Base-by-base conservation (phyloP, 2,329 filamentous ascomycete genomes). In the Fonsecaea multimorphosa region DNA sequence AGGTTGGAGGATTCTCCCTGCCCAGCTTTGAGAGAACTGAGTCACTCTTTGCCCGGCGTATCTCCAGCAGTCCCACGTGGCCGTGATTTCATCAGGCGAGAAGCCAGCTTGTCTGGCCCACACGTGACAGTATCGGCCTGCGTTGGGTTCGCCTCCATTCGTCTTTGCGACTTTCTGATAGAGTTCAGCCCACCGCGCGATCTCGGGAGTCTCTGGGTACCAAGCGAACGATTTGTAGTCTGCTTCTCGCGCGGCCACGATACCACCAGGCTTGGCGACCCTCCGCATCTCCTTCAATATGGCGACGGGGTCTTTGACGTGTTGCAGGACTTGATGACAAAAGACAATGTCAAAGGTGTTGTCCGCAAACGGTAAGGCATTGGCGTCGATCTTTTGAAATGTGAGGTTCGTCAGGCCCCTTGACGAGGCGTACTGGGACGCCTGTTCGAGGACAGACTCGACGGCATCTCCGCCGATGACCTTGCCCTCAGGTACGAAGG, bases 261-360 rank as follows among this genome's bases (percentile, higher is more conserved):
- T 76, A 1, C 86, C 85, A 2, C 83, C 83, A 5, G 76, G 74
- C 70, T 84, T 86, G 24, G 79, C 75, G 1, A 88, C 83, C 0
- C 83, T 79, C 12, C 80, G 78, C 83, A 88, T 85, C 71, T 86
- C 84, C 24, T 76, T 74, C 64, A 88, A 73, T 2, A 83, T 82
- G 1, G 74, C 72, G 0, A 84, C 74, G 0, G 85, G 85, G 65
- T 84, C 78, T 24, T 76, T 74, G 3, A 88, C 75, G 73, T 89
- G 86, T 68, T 83, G 80, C 9, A 89, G 77, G 2, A 88, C 82
- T 72, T 88, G 85, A 70, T 87, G 84, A 27, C 81, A 82, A 70
- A 84, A 83, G 6, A 88, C 85, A n/a, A 89, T 74, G 69, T 89
- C 87, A 67, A 88, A 89, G 2, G 77, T 73, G 31, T 76, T 77